Evolutionary conservation across 768 basidiomycete genomes (phyloP).

Genomic region (Termitomyces sp.): DNA sequence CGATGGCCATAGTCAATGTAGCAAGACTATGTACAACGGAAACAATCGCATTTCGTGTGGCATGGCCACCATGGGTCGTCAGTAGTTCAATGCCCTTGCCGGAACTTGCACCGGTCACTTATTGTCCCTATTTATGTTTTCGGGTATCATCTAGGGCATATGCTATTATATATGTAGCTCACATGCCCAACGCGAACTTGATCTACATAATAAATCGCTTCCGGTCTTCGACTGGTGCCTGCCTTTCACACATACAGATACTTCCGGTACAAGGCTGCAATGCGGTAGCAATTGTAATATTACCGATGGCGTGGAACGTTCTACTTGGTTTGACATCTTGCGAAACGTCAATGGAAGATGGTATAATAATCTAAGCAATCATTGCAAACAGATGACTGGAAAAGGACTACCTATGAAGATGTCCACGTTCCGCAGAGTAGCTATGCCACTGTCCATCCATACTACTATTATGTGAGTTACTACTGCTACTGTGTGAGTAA

Average conservation of each 20-base stretch:
- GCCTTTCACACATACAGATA: neutral
- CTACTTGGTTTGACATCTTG: neutral
- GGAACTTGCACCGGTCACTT: slow-evolving; percentile 2
- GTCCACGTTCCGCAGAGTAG: slow-evolving; percentile 61
- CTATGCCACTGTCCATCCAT: slow-evolving; percentile 56
- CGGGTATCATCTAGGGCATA: slow-evolving; percentile 8
- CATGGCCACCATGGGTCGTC: neutral
- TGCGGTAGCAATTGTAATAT: neutral
- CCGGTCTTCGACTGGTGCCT: slow-evolving; percentile 3
- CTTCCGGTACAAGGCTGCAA: neutral
- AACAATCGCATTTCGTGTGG: neutral
- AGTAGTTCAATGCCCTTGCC: neutral
- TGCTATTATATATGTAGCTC: neutral
- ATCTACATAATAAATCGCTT: slow-evolving; percentile 16
- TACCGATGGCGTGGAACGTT: neutral
- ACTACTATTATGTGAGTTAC: slow-evolving; percentile 25
- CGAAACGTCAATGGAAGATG: slow-evolving; percentile 2
- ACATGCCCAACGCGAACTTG: slow-evolving; percentile 18
- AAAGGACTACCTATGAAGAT: slow-evolving; percentile 49
- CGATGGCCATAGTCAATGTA: slow-evolving; percentile 3
- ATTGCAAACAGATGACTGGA: neutral
- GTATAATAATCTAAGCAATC: slow-evolving; percentile 15
- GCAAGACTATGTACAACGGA: neutral
- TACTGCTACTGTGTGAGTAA: slow-evolving; percentile 37
- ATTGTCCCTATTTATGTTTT: neutral